These are phyloP conservation scores for Candida gigantensis DNA, from an alignment of 1,139 yeast species.

Conservation along the genomic window DNA sequence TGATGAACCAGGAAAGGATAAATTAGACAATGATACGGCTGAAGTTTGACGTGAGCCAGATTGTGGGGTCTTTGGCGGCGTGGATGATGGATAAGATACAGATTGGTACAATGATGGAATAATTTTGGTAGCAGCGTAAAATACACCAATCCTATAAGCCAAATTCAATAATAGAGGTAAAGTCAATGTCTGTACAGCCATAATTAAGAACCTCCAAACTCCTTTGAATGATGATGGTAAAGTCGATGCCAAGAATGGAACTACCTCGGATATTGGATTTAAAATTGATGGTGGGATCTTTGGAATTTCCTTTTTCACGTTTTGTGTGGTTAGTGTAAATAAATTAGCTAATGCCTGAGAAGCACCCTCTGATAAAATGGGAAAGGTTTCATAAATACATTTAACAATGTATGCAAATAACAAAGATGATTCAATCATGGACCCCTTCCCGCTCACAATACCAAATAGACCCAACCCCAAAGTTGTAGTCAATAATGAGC, in stretches of 20 bases:
- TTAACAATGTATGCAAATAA: slow-evolving; percentile 89
- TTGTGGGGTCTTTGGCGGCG: slow-evolving; percentile 37
- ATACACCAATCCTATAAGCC: slow-evolving; percentile 82
- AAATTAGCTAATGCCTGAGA: slow-evolving; percentile 38
- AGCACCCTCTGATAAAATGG: slow-evolving; percentile 66
- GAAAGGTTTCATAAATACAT: slow-evolving; percentile 87
- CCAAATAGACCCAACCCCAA: slow-evolving; percentile 79
- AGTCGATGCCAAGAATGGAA: slow-evolving; percentile 53
- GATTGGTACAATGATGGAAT: slow-evolving; percentile 71
- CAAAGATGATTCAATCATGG: slow-evolving; percentile 84
- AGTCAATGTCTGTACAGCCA: slow-evolving; percentile 74
- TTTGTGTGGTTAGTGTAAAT: slow-evolving; percentile 40
- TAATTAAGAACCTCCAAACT: slow-evolving; percentile 65
- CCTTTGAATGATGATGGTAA: slow-evolving; percentile 62
- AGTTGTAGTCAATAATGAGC: slow-evolving; percentile 79
- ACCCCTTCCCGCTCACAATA: slow-evolving; percentile 78
- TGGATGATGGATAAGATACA: slow-evolving; percentile 31
- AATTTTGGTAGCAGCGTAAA: slow-evolving; percentile 91
- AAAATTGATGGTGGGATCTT: slow-evolving; percentile 43
- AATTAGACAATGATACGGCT: slow-evolving; percentile 12
- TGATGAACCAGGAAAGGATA: slow-evolving; percentile 3
- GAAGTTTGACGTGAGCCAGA: slow-evolving; percentile 17
- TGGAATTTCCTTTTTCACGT: slow-evolving; percentile 41
- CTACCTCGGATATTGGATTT: slow-evolving; percentile 39
- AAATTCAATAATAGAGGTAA: slow-evolving; percentile 79